Evolutionary conservation across 2,329 filamentous ascomycete genomes (phyloP), one percentile per base, ranked within the genome.

Genomic region (Neophaeococcomyces mojaviensis): DNA sequence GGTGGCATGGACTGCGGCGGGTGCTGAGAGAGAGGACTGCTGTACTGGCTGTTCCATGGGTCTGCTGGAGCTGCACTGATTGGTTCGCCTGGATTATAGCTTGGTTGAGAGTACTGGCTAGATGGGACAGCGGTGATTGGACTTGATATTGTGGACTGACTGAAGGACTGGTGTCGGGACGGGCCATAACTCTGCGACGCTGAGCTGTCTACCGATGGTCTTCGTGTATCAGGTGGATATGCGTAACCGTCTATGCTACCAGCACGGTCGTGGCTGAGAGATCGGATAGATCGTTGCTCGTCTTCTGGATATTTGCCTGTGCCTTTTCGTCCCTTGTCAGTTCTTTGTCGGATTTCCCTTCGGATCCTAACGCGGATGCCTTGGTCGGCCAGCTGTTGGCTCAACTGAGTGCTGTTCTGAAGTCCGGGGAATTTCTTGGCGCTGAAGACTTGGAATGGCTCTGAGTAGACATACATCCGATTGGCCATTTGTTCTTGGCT

Each of bases 401-500:
- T 96, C 40, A 97, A 73, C 10, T 78, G 72, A 0, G 92, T 98
- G 69, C 88, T 96, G 64, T 92, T 87, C 36, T 86, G 84, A 49
- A 97, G 72, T 15, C 90, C 92, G 13, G 92, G 92, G 69, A 98
- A 98, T 71, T 96, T 97, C 81, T 97, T 98, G 42, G 92, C 92
- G 58, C 89, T 96, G 71, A 78, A 97, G 34, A 97, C 92, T 39
- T 79, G 82, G 64, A 98, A 97, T 0, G 86, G 81, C 10, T 76
- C 69, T 0, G 92, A 94, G 71, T 90, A 88, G 58, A 96, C 85
- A 64, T 95, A 88, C 68, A 96, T 79, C 44, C 89, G 79, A 69
- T 88, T 90, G 60, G 88, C 84, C 53, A 94, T 86, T 34, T 44
- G 39, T 32, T 58, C 52, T 48, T 77, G 84, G 67, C 58, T 74